Evolutionary conservation across 1,139 yeast species (phyloP).

Genomic region (Sugiyamaella castrensis): DNA sequence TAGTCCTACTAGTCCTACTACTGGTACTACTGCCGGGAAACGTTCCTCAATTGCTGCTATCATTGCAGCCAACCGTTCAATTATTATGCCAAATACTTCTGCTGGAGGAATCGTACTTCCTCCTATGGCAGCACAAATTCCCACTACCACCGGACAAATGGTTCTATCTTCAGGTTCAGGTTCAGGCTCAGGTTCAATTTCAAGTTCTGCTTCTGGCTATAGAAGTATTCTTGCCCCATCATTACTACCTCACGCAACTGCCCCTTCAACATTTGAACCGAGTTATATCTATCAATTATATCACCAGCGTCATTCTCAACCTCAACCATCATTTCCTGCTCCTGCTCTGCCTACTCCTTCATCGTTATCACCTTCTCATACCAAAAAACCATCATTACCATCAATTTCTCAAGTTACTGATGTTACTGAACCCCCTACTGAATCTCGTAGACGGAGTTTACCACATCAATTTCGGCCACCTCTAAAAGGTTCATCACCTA

Average conservation of each 20-base stretch:
- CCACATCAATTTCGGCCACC: slow-evolving; percentile 1
- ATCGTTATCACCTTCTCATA: neutral
- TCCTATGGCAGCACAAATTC: neutral
- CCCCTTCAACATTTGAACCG: slow-evolving; percentile 4
- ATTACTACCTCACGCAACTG: neutral
- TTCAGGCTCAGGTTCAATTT: neutral
- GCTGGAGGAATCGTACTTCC: slow-evolving; percentile 2
- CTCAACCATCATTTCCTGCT: slow-evolving; percentile 3
- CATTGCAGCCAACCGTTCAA: neutral
- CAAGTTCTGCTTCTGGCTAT: neutral
- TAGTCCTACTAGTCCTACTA: neutral
- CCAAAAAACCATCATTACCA: neutral
- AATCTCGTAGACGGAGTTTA: neutral
- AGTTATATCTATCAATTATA: slow-evolving; percentile 8
- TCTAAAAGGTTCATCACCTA: neutral
- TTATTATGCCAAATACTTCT: neutral
- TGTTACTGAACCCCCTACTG: slow-evolving; percentile 3
- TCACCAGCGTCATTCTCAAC: slow-evolving; percentile 8
- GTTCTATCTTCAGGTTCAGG: neutral
- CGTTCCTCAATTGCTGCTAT: neutral
- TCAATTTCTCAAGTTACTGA: neutral
- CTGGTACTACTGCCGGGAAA: neutral
- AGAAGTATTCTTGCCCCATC: neutral
- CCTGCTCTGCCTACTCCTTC: slow-evolving; percentile 13
- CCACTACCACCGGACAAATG: too few species aligned